Conservation (phyloP, 441 rosid species). For the Erodium trifolium region DNA sequence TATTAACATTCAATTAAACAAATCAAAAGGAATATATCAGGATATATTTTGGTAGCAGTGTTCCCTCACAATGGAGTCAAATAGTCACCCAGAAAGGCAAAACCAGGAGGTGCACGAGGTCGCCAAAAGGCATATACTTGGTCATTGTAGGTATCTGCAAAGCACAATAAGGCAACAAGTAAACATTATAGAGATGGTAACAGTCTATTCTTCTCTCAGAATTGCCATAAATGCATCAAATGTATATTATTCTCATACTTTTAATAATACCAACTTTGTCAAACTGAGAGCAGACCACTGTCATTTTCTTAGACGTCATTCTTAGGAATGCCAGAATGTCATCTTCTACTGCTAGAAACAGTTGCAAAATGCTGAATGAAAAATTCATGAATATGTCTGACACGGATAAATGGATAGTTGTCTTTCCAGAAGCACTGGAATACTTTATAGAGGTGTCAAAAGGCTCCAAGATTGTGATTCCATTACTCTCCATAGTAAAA, state of each 20-base stretch:
- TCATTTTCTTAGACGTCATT: constrained; percentile 80
- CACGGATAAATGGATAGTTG: constrained; percentile 57
- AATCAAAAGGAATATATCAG: constrained; percentile 14
- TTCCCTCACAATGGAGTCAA: constrained; percentile 76
- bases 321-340: constrained; percentile 83
- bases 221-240: constrained; percentile 8
- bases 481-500: constrained; percentile 93
- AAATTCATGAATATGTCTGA: constrained; percentile 92
- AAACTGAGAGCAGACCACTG: constrained; percentile 75
- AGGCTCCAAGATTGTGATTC: constrained; percentile 91
- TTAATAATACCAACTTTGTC: constrained; percentile 81
- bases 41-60: constrained; percentile 13
- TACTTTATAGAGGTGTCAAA: constrained; percentile 69
- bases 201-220: background rate
- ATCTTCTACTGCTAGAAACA: constrained; percentile 90
- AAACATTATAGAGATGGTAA: constrained; percentile 18
- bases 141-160: constrained; percentile 55
- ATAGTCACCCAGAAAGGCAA: constrained; percentile 93
- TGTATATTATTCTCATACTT: constrained; percentile 36
- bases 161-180: constrained; percentile 19
- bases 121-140: constrained; percentile 83
- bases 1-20: constrained; percentile 11
- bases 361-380: constrained; percentile 83
- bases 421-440: constrained; percentile 89
- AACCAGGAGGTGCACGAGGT: constrained; percentile 90